phyloP scores from a whole-genome alignment of 2,329 filamentous ascomycete genomes.

The Alternaria alternata region DNA sequence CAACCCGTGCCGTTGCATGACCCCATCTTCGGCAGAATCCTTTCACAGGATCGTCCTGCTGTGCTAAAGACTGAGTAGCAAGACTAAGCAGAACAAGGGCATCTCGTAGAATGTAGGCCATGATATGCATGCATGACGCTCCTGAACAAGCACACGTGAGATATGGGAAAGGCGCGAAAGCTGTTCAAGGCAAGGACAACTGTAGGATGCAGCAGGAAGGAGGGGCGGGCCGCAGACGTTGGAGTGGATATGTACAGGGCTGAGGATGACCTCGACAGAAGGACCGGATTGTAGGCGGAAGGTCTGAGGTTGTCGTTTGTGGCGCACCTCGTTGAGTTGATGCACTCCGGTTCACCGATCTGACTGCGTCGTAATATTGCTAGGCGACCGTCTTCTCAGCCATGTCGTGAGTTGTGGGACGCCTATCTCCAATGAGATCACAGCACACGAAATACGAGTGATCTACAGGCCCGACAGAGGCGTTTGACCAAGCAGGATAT shows the following conservation, averaged over 20 bases:
- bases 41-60: slow-evolving; percentile 62
- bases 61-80: slow-evolving; percentile 32
- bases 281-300: slow-evolving; percentile 27
- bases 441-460: slow-evolving; percentile 22
- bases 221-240: slow-evolving; percentile 22
- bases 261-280: slow-evolving; percentile 29
- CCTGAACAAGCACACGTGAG: slow-evolving; percentile 23
- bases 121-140: slow-evolving; percentile 41
- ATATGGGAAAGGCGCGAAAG: slow-evolving; percentile 19
- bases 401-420: slow-evolving; percentile 37
- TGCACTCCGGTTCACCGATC: slow-evolving; percentile 32
- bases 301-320: slow-evolving; percentile 28
- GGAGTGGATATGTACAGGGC: slow-evolving; percentile 38
- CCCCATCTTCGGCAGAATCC: slow-evolving; percentile 61
- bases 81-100: slow-evolving; percentile 40
- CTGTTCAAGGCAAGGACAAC: slow-evolving; percentile 18
- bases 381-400: slow-evolving; percentile 32
- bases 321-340: slow-evolving; percentile 27
- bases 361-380: slow-evolving; percentile 31
- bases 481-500: slow-evolving; percentile 17
- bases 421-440: slow-evolving; percentile 33
- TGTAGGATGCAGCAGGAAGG: slow-evolving; percentile 16
- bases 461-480: slow-evolving; percentile 25
- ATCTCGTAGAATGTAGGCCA: slow-evolving; percentile 41
- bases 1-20: slow-evolving; percentile 68